These are phyloP conservation scores for Rosa multiflora DNA, from an alignment of 306 rosid species.

Conservation along the genomic window DNA sequence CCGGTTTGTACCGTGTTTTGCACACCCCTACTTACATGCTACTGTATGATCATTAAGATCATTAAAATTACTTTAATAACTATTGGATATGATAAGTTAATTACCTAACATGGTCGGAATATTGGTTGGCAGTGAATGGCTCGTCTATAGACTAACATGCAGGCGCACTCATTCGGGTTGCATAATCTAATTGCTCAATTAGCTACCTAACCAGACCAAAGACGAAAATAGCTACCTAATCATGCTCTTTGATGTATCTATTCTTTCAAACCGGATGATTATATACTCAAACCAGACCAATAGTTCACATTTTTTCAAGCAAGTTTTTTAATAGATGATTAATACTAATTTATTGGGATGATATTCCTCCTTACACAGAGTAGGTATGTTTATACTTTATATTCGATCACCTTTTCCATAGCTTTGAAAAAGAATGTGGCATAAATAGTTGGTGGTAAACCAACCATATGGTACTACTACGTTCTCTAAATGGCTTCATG, in stretches of 20 bases:
- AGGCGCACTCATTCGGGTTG: neutral
- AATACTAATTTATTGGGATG: neutral
- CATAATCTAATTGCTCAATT: neutral
- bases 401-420: neutral
- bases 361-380: neutral
- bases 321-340: neutral
- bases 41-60: neutral
- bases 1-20: too few relatives aligned
- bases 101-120: neutral
- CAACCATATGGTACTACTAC: neutral
- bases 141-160: neutral
- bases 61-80: neutral
- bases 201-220: constrained; percentile 1
- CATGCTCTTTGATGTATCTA: neutral
- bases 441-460: neutral
- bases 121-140: neutral
- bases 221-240: constrained; percentile 2
- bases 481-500: neutral
- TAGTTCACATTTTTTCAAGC: neutral
- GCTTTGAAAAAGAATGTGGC: neutral
- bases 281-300: neutral
- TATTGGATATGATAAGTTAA: neutral
- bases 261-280: neutral
- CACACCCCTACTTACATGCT: neutral
- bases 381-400: neutral